These are phyloP conservation scores for Xylaria telfairii DNA, from an alignment of 495 filamentous ascomycete species.

Conservation along the genomic window DNA sequence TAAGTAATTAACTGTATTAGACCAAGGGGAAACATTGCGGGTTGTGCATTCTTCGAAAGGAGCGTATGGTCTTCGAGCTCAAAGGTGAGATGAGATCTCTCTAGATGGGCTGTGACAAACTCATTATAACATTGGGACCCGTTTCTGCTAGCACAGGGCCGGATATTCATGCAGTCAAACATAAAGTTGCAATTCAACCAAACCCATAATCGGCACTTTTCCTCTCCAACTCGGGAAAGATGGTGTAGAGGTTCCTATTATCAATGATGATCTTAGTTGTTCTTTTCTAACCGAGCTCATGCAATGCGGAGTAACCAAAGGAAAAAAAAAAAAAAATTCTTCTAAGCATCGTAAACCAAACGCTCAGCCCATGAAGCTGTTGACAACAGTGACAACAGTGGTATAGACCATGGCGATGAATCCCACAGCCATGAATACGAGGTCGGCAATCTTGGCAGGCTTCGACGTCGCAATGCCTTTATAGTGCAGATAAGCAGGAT, in stretches of 20 bases:
- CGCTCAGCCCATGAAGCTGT: conserved; percentile 45
- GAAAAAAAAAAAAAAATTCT: neutral
- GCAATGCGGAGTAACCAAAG: neutral
- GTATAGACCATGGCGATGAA: conserved; percentile 68
- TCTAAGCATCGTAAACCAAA: neutral
- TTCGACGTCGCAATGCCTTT: conserved; percentile 59
- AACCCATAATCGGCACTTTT: neutral
- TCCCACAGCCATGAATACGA: conserved; percentile 62
- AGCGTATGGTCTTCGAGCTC: neutral
- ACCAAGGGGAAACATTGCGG: neutral
- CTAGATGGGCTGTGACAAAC: neutral
- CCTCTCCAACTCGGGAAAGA: neutral
- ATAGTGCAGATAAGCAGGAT: conserved; percentile 73
- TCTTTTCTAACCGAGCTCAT: conserved; percentile 13
- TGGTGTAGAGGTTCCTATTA: neutral
- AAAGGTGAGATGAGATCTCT: neutral
- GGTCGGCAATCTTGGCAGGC: conserved; percentile 56
- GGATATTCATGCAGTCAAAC: neutral
- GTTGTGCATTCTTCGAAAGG: neutral
- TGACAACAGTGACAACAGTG: conserved; percentile 59
- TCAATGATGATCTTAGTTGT: neutral
- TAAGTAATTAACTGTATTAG: neutral
- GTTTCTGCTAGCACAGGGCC: neutral
- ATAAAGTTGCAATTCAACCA: too few species aligned
- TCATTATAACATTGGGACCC: too few species aligned